Conservation (phyloP, 306 rosid species). For the Dalbergia cochinchinensis region DNA sequence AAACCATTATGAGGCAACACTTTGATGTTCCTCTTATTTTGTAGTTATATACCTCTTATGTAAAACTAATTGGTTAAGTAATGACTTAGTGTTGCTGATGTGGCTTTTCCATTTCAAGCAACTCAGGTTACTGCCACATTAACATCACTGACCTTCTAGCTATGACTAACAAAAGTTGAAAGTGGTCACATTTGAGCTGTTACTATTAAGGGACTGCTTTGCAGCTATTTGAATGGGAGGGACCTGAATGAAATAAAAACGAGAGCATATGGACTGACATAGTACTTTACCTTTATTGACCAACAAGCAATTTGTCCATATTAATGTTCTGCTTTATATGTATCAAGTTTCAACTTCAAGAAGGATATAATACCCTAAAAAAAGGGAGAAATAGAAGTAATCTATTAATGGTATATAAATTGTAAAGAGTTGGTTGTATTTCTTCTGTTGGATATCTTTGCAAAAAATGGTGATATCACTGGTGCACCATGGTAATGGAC, state of each 20-base stretch:
- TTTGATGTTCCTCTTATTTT: neutral
- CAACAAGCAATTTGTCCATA: constrained; percentile 3
- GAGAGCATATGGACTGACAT: neutral
- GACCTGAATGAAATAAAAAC: constrained; percentile 1
- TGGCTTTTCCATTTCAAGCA: constrained; percentile 19
- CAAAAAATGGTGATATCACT: no score
- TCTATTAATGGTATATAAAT: no score
- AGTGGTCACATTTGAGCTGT: neutral
- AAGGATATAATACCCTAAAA: no score
- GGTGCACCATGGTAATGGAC: no score
- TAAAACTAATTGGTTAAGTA: neutral
- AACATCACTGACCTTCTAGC: constrained; percentile 2
- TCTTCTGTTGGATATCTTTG: no score
- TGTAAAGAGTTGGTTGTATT: no score
- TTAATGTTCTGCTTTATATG: neutral
- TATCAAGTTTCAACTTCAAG: no score
- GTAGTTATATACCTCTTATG: neutral
- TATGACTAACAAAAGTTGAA: neutral
- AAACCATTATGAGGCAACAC: neutral
- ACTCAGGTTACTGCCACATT: constrained; percentile 12
- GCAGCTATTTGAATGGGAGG: constrained; percentile 9
- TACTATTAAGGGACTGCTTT: constrained; percentile 4
- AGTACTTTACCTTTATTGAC: constrained; percentile 6
- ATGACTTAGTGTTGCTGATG: constrained; percentile 13
- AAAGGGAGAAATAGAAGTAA: no score